phyloP scores from a whole-genome alignment of 345 rosid species.

The Salix viminalis region DNA sequence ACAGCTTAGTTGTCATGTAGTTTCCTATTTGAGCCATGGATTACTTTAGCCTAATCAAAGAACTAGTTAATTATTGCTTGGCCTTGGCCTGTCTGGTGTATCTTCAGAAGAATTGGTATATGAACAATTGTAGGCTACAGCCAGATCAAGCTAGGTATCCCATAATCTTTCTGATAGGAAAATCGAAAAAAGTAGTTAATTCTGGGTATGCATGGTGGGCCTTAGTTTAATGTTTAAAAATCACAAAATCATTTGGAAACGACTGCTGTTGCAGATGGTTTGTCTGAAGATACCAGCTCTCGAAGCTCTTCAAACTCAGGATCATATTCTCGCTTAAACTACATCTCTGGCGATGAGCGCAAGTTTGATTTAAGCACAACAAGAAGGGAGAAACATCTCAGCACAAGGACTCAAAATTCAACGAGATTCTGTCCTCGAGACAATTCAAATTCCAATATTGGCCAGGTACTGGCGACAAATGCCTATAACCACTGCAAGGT shows the following conservation, averaged over 20 bases:
- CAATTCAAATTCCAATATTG: slow-evolving; percentile 24
- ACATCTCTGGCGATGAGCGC: slow-evolving; percentile 44
- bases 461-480: slow-evolving; percentile 12
- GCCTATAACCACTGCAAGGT: slow-evolving; percentile 31
- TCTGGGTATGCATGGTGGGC: neutral
- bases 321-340: slow-evolving; percentile 51
- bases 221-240: neutral
- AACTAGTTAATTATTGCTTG: neutral
- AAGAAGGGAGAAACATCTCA: slow-evolving; percentile 22
- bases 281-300: slow-evolving; percentile 58
- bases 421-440: slow-evolving; percentile 57
- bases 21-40: neutral
- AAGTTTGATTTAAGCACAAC: slow-evolving; percentile 25
- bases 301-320: slow-evolving; percentile 60
- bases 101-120: too few relatives aligned
- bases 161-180: neutral
- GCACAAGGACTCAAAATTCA: slow-evolving; percentile 31
- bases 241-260: slow-evolving; percentile 11
- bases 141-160: neutral
- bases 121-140: neutral
- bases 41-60: neutral
- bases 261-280: slow-evolving; percentile 54
- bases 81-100: neutral
- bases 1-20: neutral
- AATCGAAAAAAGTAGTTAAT: neutral